Evolutionary conservation across 306 rosid genomes (phyloP), one percentile per base, ranked within the genome.

Genomic region (Ochetophila trinervis): DNA sequence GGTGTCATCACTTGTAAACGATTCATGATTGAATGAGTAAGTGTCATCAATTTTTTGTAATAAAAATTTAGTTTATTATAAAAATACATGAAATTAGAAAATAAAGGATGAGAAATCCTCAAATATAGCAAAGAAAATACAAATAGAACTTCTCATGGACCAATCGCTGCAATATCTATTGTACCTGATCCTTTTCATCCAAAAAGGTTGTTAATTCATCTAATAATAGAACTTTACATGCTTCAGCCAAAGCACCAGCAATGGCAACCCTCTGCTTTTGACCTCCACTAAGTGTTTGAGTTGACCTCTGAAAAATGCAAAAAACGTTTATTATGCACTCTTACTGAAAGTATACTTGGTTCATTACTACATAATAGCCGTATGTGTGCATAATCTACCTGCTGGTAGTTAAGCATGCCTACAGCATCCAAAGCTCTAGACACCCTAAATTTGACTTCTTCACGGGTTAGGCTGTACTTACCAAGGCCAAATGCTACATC

Each of bases 401-500:
- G 85, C 83, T 81, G 79, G 80, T 83, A 87, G 56, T 78, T 81
- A 24, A 82, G 67, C 85, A 90, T 75, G 63, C 86, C 85, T 40
- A 90, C 95, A 61, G 95, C 85, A 57, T 70, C 74, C 78, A 83
- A 78, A 68, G 95, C 95, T 72, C 51, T 79, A 20, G 83, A 78
- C 52, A 87, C 96, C 78, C 89, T 75, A 22, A 78, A 81, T 80
- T 76, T 83, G 70, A 90, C 96, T 80, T 85, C 89, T 55, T 79
- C 87, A 51, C 20, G 5, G 35, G 84, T 78, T 68, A 90, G 69
- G 62, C 80, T 83, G 67, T 85, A 78, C 80, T 90, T 87, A 62
- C 95, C 96, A 52, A 87, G 96, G 58, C 95, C 91, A 80, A 90
- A 90, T 53, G 95, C 97, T 71, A 87, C 97, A 48, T 90, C 95